Base-by-base conservation (phyloP, 2,329 filamentous ascomycete species). In the Colletotrichum salicis region DNA sequence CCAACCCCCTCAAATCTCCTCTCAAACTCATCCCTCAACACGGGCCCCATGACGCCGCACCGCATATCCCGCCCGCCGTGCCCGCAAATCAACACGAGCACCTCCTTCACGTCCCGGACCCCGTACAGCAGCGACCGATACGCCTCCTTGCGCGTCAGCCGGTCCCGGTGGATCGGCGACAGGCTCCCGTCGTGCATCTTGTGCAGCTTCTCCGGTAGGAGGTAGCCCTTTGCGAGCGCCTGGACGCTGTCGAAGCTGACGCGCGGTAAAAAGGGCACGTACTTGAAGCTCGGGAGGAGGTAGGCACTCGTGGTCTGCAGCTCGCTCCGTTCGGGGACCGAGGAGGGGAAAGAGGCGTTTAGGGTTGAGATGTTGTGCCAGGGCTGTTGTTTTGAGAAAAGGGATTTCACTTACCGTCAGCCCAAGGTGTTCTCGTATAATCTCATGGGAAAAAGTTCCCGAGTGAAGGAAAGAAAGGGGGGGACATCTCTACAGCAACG, bases 81-180 rank as follows among this genome's bases (percentile, higher is more conserved):
- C 0, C 95, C 94, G 78, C 96, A 99, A 55, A 98, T 92, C 24
- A 98, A 83, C 35, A 99, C 89, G n/a, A 94, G 77, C 5, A 95
- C 86, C 73, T 95, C 92, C 19, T 88, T 78, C 10, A 93, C 88
- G 70, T 90, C 88, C 12, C 87, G 83, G 5, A 94, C 91, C 1
- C 87, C 86, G 1, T 82, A 81, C 2, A 94, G 84, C 45, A 83
- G 83, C 67, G 72, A 83, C 77, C 78, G 89, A 77, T 83, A 90
- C 65, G 80, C 89, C 73, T 81, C 86, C 81, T 86, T 90, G 75
- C 83, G 84, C 56, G 78, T 82, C 62, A 86, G 79, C 1, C 85
- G 81, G 77, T 90, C 89, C 56, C 85, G 84, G 75, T 91, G 88
- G 54, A 89, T 84, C 0, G 87, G 87, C 7, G 90, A 86, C 15